Conservation (phyloP, 768 basidiomycete species). For the Astraeus odoratus region DNA sequence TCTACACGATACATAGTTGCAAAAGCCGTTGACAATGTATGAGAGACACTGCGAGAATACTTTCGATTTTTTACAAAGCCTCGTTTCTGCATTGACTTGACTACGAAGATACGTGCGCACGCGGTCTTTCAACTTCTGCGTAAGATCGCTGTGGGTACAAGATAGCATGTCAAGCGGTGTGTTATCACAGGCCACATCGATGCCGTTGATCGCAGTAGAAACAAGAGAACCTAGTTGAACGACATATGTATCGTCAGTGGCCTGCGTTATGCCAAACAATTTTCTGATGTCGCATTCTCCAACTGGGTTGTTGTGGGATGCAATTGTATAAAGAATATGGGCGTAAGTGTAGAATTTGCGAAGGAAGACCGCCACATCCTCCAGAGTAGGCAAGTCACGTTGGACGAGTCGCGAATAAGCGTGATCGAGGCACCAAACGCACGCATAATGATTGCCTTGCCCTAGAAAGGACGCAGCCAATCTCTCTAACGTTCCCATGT, state of each 20-base stretch:
- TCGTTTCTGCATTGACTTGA: conserved; percentile 28
- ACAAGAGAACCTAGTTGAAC: conserved; percentile 24
- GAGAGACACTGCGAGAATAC: conserved; percentile 37
- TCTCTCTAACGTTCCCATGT: conserved; percentile 25
- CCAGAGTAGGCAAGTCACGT: conserved; percentile 18
- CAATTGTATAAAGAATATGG: conserved; percentile 25
- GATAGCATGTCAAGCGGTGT: not conserved
- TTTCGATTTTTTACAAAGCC: conserved; percentile 20
- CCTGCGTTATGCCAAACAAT: conserved; percentile 28
- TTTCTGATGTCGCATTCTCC: conserved; percentile 17
- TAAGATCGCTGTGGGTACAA: conserved; percentile 18
- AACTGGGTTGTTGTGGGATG: conserved; percentile 24
- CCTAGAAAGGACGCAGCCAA: conserved; percentile 28
- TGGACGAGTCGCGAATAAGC: conserved; percentile 25
- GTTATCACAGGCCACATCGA: conserved; percentile 8
- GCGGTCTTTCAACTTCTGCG: conserved; percentile 14
- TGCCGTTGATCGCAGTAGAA: not conserved
- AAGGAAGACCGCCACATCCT: conserved; percentile 26
- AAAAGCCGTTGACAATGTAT: conserved; percentile 25
- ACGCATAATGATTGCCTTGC: conserved; percentile 23
- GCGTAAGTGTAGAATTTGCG: conserved; percentile 30
- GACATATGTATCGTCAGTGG: conserved; percentile 23
- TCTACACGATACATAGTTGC: conserved; percentile 28
- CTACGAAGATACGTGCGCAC: conserved; percentile 23
- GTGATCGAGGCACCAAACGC: conserved; percentile 40